Evolutionary conservation across 2,329 filamentous ascomycete genomes (phyloP).

Genomic region (Graphiopsis chlorocephala): DNA sequence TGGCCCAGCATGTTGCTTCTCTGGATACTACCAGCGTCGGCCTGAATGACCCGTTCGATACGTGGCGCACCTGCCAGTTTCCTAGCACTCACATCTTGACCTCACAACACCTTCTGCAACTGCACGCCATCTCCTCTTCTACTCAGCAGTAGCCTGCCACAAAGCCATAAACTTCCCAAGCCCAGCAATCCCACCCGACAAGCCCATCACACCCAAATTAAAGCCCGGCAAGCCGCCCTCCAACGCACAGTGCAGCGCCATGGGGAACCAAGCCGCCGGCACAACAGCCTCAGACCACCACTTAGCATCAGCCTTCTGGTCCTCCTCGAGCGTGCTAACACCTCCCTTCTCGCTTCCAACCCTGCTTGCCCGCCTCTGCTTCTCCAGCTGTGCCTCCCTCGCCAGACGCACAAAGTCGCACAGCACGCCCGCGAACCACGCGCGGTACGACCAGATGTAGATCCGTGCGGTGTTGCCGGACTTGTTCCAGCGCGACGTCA

Average conservation of each 20-base stretch:
- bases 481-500: conserved; percentile 36
- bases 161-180: conserved; percentile 32
- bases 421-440: conserved; percentile 43
- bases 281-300: conserved; percentile 46
- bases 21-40: neutral
- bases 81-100: neutral
- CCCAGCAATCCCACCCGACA: conserved; percentile 42
- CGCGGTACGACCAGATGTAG: conserved; percentile 42
- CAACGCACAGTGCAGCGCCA: conserved; percentile 42
- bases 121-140: neutral
- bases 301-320: conserved; percentile 40
- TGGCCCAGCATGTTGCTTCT: neutral
- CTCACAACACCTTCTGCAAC: too few relatives aligned
- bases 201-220: conserved; percentile 45
- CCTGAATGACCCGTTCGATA: neutral
- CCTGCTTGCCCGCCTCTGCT: conserved; percentile 31
- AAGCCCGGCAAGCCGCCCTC: conserved; percentile 42
- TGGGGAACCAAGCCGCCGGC: conserved; percentile 43
- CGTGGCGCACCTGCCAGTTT: neutral
- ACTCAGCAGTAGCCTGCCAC: conserved; percentile 33
- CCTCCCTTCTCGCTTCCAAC: conserved; percentile 25
- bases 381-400: conserved; percentile 43
- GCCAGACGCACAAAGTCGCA: conserved; percentile 45
- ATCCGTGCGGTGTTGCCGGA: conserved; percentile 37
- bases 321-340: conserved; percentile 32